Evolutionary conservation across 2,329 filamentous ascomycete genomes (phyloP), one percentile per base, ranked within the genome.

Genomic region (Corinectria fuckeliana): DNA sequence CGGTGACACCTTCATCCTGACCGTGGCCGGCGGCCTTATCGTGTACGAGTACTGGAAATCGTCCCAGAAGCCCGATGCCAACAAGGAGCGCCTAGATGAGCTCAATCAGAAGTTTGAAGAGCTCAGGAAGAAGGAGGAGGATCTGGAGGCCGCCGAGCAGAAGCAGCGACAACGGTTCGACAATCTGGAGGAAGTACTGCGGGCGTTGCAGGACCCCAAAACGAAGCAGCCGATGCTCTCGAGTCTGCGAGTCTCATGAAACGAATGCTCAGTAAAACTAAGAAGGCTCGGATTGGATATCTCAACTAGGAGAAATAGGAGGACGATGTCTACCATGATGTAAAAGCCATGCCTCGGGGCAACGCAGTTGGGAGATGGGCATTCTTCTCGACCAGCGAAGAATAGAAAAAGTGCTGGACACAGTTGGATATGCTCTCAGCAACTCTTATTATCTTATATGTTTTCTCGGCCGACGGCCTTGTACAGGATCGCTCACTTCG

Each of bases 1-100:
- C 49, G 87, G 87, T 38, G 87, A 89, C 64, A 76, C 78, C 14
- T 89, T 89, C 69, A 88, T 89, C 60, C 78, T 89, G 18, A 69
- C 80, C 5, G 85, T 89, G 23, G 87, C 85, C 6, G 77, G 79
- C 13, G 80, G 74, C 18, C 71, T 89, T 49, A 81, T 89, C 56
- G 74, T 88, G 32, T 89, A 85, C 72, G 87, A 89, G 74, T 88
- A 85, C 63, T 83, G 85, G 72, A 83, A 81, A 65, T 77, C 83
- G 7, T 79, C 81, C n/a, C 77, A 80, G 65, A 89, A 89, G 72
- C 86, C 87, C 8, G 87, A 89, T 66, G 64, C 76, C 53, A 87
- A 85, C 67, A 75, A 78, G 41, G 81, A 85, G 68, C 81, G 75
- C 61, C 80, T 87, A 54, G 78, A 81, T 23, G 81, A 81, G 57